Percentiles rank a stretch among this genome's conserved stretches.
Conservation (phyloP, 805 yeast species). For the Hanseniaspora meyeri region DNA sequence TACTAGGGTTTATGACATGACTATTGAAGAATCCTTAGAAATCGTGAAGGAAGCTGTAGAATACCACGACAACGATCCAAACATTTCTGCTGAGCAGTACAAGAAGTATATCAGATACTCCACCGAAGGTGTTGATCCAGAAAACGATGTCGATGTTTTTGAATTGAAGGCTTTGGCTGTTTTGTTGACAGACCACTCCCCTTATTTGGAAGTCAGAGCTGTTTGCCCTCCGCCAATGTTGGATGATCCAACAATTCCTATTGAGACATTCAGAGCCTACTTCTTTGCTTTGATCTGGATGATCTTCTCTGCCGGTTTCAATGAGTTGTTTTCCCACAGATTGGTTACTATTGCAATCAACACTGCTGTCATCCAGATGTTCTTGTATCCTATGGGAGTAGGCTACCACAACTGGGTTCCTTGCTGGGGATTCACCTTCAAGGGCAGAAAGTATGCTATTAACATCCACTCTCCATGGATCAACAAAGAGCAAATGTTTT, state of each 20-base stretch:
- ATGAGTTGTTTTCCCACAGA: conserved; percentile 46
- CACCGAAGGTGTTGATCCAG: conserved; percentile 21
- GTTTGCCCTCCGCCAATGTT: conserved; percentile 35
- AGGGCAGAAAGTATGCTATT: conserved; percentile 32
- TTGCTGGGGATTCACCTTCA: conserved; percentile 32
- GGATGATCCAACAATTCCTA: conserved; percentile 38
- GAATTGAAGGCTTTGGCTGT: conserved; percentile 28
- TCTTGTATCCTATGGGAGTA: conserved; percentile 36
- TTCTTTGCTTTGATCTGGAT: conserved; percentile 35
- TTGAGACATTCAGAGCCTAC: conserved; percentile 38
- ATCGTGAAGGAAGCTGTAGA: conserved; percentile 31
- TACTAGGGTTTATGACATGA: conserved; percentile 29
- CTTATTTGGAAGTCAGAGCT: conserved; percentile 58
- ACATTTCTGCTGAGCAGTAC: conserved; percentile 32
- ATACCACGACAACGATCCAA: conserved; percentile 38
- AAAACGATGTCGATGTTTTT: conserved; percentile 19
- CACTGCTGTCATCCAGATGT: conserved; percentile 36
- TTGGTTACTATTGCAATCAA: conserved; percentile 36
- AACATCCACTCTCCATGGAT: conserved; percentile 53
- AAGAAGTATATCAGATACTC: conserved; percentile 26
- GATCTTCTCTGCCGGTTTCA: conserved; percentile 41
- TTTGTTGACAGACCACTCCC: conserved; percentile 34
- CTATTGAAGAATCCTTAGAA: conserved; percentile 31
- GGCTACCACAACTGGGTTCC: conserved; percentile 35
- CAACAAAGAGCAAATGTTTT: conserved; percentile 52